Evolutionary conservation across 2,329 filamentous ascomycete genomes (phyloP).

Genomic region (Calycina herbarum): DNA sequence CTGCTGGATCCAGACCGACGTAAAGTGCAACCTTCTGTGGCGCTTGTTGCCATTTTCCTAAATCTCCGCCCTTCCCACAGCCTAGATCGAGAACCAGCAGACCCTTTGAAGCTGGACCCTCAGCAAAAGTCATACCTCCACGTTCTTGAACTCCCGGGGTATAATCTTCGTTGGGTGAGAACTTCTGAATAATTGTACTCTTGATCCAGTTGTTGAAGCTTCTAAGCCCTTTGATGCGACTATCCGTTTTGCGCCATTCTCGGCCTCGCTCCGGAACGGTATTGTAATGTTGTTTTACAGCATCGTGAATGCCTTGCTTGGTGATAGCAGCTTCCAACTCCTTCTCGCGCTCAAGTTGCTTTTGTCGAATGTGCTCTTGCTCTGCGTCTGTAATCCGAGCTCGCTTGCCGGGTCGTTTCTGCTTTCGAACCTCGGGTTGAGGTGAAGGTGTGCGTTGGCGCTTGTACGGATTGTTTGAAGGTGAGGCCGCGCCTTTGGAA

Average conservation of each 20-base stretch:
- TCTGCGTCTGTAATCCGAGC: constrained; percentile 67
- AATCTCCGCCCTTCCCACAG: constrained; percentile 93
- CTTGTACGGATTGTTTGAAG: constrained; percentile 26
- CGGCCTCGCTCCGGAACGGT: constrained; percentile 88
- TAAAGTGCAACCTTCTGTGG: constrained; percentile 91
- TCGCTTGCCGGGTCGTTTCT: constrained; percentile 67
- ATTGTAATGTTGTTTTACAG: constrained; percentile 94
- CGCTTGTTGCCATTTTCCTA: constrained; percentile 94
- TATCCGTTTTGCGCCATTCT: constrained; percentile 92
- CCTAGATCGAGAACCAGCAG: constrained; percentile 89
- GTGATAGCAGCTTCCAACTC: constrained; percentile 39
- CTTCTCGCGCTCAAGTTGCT: constrained; percentile 56
- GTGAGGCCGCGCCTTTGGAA: constrained; percentile 30
- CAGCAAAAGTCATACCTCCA: constrained; percentile 40
- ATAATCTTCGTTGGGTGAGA: constrained; percentile 78
- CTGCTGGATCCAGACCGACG: constrained; percentile 89
- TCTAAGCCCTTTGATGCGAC: constrained; percentile 89
- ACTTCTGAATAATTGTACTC: constrained; percentile 95
- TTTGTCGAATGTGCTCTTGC: constrained; percentile 65
- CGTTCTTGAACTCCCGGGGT: constrained; percentile 58
- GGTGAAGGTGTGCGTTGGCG: constrained; percentile 27
- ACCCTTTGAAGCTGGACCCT: constrained; percentile 46
- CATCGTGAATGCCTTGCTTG: constrained; percentile 69
- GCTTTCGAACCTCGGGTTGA: constrained; percentile 53
- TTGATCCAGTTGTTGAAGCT: constrained; percentile 99